Base-by-base conservation (phyloP, 371 early-diverging fungal species). In the Mortierella polycephala region DNA sequence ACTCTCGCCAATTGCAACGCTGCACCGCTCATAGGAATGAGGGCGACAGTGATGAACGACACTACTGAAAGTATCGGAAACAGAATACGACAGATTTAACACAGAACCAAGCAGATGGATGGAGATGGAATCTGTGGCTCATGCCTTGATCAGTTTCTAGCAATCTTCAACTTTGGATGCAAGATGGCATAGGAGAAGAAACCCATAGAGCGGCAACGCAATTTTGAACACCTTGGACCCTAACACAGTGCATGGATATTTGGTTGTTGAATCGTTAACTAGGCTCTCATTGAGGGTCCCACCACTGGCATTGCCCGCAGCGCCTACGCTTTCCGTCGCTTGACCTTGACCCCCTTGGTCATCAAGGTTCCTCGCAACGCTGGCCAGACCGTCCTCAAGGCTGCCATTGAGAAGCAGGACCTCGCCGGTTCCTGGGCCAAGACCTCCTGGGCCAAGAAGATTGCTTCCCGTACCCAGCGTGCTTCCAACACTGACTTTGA, bases 261-360 rank as follows among this genome's bases (percentile, higher is more conserved):
- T 30, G 30, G 30, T 30, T 30, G 21, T 42, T 9, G 12, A 20
- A 49, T 82, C 4, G 30, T 30, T 30, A 30, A 30, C 30, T 30
- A 93, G 91, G 98, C 96, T 81, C 89, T 99, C 75, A 86, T 99
- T 82, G 98, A 98, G 85, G 98, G 98, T 65, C 99, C 99, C 62
- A 96, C 95, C 89, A 96, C 96, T 64, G 95, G 92, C 81, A 97
- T 98, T 72, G 50, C 86, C 74, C 98, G 98, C 83, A 94, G 95
- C 83, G 90, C 90, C 70, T 83, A 93, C 81, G 67, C 94, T 71
- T 96, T 90, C 95, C 91, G 93, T 83, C 94, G 95, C 83, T 71
- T 95, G 82, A 89, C 90, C 73, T 89, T 99, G 83, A 98, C 98
- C 80, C 90, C 89, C 85, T 79, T 97, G 68, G 92, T 91, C 65